These are phyloP conservation scores for Suillus decipiens DNA, from an alignment of 768 basidiomycete genomes.

Conservation along the genomic window DNA sequence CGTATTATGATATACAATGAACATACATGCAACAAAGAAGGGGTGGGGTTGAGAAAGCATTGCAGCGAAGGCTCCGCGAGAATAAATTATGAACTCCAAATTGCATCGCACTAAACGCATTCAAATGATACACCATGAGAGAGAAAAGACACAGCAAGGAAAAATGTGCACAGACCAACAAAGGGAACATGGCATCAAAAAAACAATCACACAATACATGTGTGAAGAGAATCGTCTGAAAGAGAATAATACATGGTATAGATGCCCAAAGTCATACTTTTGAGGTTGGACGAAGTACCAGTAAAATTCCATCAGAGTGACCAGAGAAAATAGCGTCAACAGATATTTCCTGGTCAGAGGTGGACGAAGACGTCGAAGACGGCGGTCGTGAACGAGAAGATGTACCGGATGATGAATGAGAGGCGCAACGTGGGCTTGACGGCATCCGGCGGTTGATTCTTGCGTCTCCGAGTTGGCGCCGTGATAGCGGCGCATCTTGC, in stretches of 20 bases:
- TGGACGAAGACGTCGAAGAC: slow-evolving; percentile 9
- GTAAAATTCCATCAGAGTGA: slow-evolving; percentile 83
- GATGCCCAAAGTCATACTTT: slow-evolving; percentile 2
- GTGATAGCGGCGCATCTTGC: slow-evolving; percentile 29
- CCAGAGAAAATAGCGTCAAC: slow-evolving; percentile 86
- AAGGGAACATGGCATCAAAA: neutral
- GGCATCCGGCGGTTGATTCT: slow-evolving; percentile 19
- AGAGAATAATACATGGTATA: neutral
- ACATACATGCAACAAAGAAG: neutral
- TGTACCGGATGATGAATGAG: slow-evolving; percentile 5
- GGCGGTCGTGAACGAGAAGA: slow-evolving; percentile 17
- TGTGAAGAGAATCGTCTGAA: neutral
- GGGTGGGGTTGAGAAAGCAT: neutral
- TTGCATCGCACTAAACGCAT: neutral
- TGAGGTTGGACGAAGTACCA: slow-evolving; percentile 63
- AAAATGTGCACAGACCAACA: neutral
- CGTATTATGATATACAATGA: neutral
- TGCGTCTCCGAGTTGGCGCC: slow-evolving; percentile 27
- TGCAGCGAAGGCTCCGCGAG: neutral
- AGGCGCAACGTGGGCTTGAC: slow-evolving; percentile 12
- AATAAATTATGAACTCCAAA: neutral
- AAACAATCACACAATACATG: neutral
- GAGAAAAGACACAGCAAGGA: neutral
- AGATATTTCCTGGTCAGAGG: slow-evolving; percentile 39
- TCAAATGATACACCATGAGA: neutral